Conservation (phyloP, 352 stramenopile species). For the Phytophthora multivora region DNA sequence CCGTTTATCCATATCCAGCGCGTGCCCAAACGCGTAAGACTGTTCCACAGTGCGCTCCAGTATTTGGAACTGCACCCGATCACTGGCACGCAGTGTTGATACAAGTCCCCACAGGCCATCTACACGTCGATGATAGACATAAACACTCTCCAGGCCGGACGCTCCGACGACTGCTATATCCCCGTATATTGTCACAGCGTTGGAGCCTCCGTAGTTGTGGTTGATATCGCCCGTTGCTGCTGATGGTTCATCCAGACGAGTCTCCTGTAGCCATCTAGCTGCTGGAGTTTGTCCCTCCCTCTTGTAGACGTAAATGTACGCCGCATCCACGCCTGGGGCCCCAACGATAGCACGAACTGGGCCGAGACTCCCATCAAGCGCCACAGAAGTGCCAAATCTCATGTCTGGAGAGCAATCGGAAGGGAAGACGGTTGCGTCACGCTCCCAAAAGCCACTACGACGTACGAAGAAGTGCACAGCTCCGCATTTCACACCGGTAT, state of each 20-base stretch:
- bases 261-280: conserved; percentile 55
- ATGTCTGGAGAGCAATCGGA: conserved; percentile 49
- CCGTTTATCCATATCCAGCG: conserved; percentile 82
- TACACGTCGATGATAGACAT: conserved; percentile 68
- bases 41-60: conserved; percentile 82
- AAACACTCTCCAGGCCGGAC: conserved; percentile 64
- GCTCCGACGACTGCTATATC: conserved; percentile 92
- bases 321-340: conserved; percentile 57
- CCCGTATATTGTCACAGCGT: conserved; percentile 79
- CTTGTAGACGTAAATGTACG: conserved; percentile 53
- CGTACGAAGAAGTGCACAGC: conserved; percentile 74
- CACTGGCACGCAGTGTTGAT: conserved; percentile 67
- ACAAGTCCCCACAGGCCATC: conserved; percentile 55
- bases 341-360: conserved; percentile 68
- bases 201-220: conserved; percentile 68
- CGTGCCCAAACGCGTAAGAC: conserved; percentile 85
- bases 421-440: conserved; percentile 57
- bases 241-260: conserved; percentile 41
- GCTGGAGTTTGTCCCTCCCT: conserved; percentile 23
- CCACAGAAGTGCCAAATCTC: conserved; percentile 70
- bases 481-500: conserved; percentile 44
- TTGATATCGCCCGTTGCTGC: conserved; percentile 41
- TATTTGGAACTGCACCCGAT: conserved; percentile 87
- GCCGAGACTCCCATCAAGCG: conserved; percentile 71
- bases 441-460: conserved; percentile 69